phyloP scores from a whole-genome alignment of 129 eudicot genomes.

The Kitagawia praeruptora region DNA sequence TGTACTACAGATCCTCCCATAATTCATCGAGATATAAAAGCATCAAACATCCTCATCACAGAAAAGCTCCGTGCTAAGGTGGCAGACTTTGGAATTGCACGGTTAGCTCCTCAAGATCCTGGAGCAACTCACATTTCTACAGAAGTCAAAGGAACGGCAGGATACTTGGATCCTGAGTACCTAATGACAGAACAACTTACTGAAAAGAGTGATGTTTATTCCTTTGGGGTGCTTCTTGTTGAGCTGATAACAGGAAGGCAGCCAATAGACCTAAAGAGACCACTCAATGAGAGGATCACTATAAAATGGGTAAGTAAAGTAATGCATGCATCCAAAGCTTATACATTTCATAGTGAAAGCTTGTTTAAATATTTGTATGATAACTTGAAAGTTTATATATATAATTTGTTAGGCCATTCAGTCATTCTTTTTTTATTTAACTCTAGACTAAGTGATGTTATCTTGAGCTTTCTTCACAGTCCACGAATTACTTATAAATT shows the following conservation, averaged over 20 bases:
- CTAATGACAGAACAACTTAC: slow-evolving; percentile 68
- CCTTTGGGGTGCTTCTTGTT: slow-evolving; percentile 75
- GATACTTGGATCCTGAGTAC: slow-evolving; percentile 88
- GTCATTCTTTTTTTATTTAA: not conserved
- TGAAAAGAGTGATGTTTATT: slow-evolving; percentile 86
- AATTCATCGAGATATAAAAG: slow-evolving; percentile 85
- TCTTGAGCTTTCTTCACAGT: not conserved
- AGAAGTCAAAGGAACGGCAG: slow-evolving; percentile 82
- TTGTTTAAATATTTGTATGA: not conserved
- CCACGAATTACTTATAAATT: not conserved
- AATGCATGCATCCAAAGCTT: not conserved
- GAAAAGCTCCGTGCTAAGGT: slow-evolving; percentile 81
- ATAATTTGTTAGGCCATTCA: not conserved
- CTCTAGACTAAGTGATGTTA: not conserved
- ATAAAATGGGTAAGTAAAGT: slow-evolving; percentile 58
- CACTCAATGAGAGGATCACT: slow-evolving; percentile 53
- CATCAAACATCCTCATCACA: slow-evolving; percentile 68
- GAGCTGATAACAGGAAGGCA: slow-evolving; percentile 76
- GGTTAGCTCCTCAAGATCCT: slow-evolving; percentile 45
- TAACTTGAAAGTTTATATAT: not conserved
- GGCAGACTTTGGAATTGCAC: slow-evolving; percentile 87
- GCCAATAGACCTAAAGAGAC: slow-evolving; percentile 49
- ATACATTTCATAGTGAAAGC: not conserved
- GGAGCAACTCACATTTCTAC: slow-evolving; percentile 73
- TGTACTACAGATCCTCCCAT: slow-evolving; percentile 58